Evolutionary conservation across 164 flowering plant genomes (phyloP), one percentile per base, ranked within the genome.

Genomic region (Stephania yunnanensis): DNA sequence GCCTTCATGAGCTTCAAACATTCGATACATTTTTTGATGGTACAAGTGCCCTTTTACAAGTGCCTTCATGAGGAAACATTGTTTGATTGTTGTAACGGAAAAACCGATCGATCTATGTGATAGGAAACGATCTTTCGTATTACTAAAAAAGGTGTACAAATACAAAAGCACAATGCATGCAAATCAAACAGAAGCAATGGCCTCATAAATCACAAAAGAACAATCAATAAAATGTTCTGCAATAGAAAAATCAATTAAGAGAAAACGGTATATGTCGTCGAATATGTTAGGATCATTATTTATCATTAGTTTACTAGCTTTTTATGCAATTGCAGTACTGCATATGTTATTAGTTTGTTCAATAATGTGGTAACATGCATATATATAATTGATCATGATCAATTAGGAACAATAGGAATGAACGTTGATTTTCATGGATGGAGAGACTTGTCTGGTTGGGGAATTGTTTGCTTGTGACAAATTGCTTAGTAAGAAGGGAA

Each of bases 401-500:
- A 68, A 68, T 25, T 25, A 25, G 31, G 42, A 68, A 68, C 45
- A 36, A 69, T 48, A 69, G 19, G 71, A 69, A 31, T 69, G 71
- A 69, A 31, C 45, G 71, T 52, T 52, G n/a, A 20, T 68, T 73
- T 46, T 45, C 76, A 69, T 72, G 69, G 19, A 20, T 74, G 64
- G 58, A 17, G 11, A 36, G 42, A 2, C 53, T 64, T 69, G 52
- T 65, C 74, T 68, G 76, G 58, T 67, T 65, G 25, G 78, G 79
- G 82, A 74, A 71, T 79, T 82, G 82, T 73, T 78, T 78, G 75
- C 53, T 76, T 78, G 76, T 68, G 74, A 75, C 52, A 45, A 68
- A 77, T 77, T 30, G 80, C 64, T 80, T 83, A 74, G 75, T 69
- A 78, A 76, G 80, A 77, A 82, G 80, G 83, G 80, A 81, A 73